Evolutionary conservation across 495 filamentous ascomycete genomes (phyloP).

Genomic region (Hypoxylon lienhwacheense): DNA sequence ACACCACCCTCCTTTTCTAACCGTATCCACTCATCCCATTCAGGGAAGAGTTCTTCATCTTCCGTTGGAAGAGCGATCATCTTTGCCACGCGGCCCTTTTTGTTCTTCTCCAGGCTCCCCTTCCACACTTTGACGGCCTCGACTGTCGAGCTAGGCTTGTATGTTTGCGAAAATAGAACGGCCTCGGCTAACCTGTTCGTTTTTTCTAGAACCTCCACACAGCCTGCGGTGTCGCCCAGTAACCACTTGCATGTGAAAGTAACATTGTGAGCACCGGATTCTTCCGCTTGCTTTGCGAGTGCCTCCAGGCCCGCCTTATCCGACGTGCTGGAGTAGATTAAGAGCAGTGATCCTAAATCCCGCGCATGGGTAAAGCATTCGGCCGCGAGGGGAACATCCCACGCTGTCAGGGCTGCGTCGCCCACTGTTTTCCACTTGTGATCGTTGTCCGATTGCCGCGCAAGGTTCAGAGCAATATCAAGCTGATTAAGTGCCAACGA

Average conservation of each 20-base stretch:
- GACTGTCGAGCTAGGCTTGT: conserved; percentile 77
- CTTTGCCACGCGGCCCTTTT: conserved; percentile 80
- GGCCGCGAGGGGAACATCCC: conserved; percentile 85
- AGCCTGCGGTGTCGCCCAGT: conserved; percentile 76
- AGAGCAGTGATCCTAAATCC: conserved; percentile 83
- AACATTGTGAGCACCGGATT: conserved; percentile 81
- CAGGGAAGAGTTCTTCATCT: conserved; percentile 90
- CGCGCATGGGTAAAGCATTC: conserved; percentile 91
- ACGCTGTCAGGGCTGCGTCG: conserved; percentile 81
- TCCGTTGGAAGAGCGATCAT: conserved; percentile 81
- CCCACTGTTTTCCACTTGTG: conserved; percentile 98
- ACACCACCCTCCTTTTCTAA: conserved; percentile 69
- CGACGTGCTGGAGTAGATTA: conserved; percentile 80
- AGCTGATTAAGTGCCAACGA: conserved; percentile 82
- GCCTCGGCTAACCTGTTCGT: conserved; percentile 82
- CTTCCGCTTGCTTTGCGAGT: conserved; percentile 72
- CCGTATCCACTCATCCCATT: conserved; percentile 88
- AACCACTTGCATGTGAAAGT: conserved; percentile 91
- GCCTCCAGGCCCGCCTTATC: conserved; percentile 71
- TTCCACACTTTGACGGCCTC: conserved; percentile 80
- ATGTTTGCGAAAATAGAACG: conserved; percentile 89
- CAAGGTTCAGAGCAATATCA: conserved; percentile 81
- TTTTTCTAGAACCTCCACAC: conserved; percentile 74
- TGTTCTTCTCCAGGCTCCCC: conserved; percentile 70
- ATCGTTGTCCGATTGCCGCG: conserved; percentile 78